Evolutionary conservation across 352 stramenopile species (phyloP).

Genomic region (Blastocystis sp.): DNA sequence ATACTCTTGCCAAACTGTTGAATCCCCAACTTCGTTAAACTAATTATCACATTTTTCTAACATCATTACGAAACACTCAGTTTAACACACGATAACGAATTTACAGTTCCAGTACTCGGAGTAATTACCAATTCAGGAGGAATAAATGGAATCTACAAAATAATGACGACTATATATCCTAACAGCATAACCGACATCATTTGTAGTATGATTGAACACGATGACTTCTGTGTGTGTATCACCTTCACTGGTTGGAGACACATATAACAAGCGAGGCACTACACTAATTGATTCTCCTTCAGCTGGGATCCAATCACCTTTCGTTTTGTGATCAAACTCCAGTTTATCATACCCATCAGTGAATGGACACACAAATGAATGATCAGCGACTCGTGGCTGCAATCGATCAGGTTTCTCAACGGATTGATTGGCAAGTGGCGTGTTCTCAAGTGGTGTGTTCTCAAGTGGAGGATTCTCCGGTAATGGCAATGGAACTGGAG

Average conservation of each 20-base stretch:
- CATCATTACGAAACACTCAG: neutral
- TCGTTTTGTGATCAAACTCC: neutral
- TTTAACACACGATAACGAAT: neutral
- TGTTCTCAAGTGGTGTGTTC: neutral
- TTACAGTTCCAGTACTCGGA: neutral
- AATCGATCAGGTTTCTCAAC: neutral
- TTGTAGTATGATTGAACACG: neutral
- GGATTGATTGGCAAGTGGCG: neutral
- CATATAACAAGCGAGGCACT: neutral
- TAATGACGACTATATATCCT: neutral
- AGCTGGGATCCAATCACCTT: neutral
- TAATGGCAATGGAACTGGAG: neutral
- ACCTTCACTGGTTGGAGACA: neutral
- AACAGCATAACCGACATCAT: neutral
- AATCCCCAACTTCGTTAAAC: neutral
- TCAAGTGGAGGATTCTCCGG: neutral
- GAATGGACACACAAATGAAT: constrained; percentile 23
- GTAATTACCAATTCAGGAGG: neutral
- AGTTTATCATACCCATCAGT: constrained; percentile 29
- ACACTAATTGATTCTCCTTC: neutral
- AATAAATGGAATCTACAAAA: neutral
- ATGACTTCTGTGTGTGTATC: neutral
- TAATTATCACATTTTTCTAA: neutral
- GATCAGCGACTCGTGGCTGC: constrained; percentile 9
- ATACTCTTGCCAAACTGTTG: neutral